Base-by-base conservation (phyloP, 306 rosid genomes). In the Prunus mume region DNA sequence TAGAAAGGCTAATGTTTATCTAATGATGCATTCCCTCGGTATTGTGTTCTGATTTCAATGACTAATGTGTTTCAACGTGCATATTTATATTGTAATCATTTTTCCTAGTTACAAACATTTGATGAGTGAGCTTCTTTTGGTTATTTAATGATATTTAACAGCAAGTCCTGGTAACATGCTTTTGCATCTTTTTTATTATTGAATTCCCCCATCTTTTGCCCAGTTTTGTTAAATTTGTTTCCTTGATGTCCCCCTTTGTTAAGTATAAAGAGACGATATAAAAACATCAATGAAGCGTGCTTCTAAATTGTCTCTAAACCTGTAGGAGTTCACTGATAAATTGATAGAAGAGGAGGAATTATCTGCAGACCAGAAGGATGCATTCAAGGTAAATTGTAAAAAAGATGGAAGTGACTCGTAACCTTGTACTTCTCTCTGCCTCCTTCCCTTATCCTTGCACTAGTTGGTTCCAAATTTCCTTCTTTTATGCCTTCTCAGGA, bases 311-410 rank as follows among this genome's bases (percentile, higher is more conserved):
- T 79, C 34, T 78, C 47, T 52, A n/a, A n/a, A 80, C 72, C 45
- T 82, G 78, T 80, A 93, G 93, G 97, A 93, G 77, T 93, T 93
- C 80, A 87, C 93, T 14, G 91, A 90, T 80, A 86, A 85, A 18
- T 86, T 87, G 75, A 83, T 93, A 24, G n/a, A 90, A 81, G 93
- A 79, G 52, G 94, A 89, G 83, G 92, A 86, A 80, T 81, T 93
- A 68, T 20, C 86, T 28, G 86, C 68, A 82, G 92, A 84, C 73
- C 83, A 92, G 70, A 92, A 90, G 86, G 94, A 87, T 72, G 86
- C 87, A 27, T 93, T 93, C 86, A 89, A 86, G 92, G 97, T 87
- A 80, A 69, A 58, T 66, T 63, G 51, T 30, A n/a, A 68, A 41
- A 65, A 56, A 74, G 51, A 68, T 61, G 38, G 65, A 3, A 27